Evolutionary conservation across 2,329 filamentous ascomycete species (phyloP), one percentile per base, ranked within the genome.

Genomic region (Trichoderma endophyticum): DNA sequence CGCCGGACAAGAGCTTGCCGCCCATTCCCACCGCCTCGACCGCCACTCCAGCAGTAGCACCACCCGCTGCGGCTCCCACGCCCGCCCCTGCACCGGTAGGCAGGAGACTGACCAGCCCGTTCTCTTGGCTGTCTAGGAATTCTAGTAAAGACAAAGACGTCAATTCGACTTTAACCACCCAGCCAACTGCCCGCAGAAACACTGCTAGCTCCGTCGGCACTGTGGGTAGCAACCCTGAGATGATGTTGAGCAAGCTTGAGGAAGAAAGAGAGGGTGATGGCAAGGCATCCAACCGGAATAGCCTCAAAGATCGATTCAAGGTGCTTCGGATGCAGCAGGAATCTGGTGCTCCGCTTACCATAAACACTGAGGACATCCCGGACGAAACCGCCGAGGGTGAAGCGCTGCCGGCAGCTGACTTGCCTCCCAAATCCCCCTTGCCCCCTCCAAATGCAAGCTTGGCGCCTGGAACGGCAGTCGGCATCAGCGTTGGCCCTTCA

Each of bases 41-140:
- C 30, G 76, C 76, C 21, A 11, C 63, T 57, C 43, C 21, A 75
- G 81, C 77, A 39, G 76, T 78, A 39, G 76, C 79, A 62, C 80
- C 80, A n/a, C 78, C 78, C 30, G 77, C 65, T 34, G 76, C 75
- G 30, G 73, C 78, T 26, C 76, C 78, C 24, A 28, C 61, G 7
- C 62, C 70, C 15, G 32, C 72, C 51, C 72, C 72, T 63, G 67
- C 62, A 51, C 82, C 85, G 2, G 82, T 84, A 14, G 75, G 87
- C 73, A 86, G 94, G 78, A 97, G 96, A 80, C 88, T 97, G 70
- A 95, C 93, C 9, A 93, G 93, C 76, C 93, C 92, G n/a, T 97
- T 97, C 77, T 89, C 93, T 51, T 95, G 93, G 91, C 87, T 97
- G 51, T 93, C 93, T 36, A 86, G 93, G 75, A 91, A 87, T 79